phyloP scores from a whole-genome alignment of 192 early-diverging fungal species.

The Umbelopsis isabellina region DNA sequence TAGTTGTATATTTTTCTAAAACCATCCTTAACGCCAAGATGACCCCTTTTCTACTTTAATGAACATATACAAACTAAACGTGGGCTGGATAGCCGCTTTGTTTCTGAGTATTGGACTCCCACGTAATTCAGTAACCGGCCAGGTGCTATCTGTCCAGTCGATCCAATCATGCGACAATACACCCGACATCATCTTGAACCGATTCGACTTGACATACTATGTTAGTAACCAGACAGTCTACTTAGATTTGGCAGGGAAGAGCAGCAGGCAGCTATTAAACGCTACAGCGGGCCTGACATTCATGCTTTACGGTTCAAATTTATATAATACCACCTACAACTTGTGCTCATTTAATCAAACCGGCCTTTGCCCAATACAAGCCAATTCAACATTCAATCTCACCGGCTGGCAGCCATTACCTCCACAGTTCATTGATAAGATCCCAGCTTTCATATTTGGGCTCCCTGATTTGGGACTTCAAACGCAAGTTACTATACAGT shows the following conservation, averaged over 20 bases:
- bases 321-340: conserved; percentile 1
- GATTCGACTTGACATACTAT: conserved; percentile 25
- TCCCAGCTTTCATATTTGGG: conserved; percentile 20
- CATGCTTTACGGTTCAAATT: conserved; percentile 5
- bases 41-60: background rate
- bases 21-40: background rate
- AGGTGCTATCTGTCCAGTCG: conserved; percentile 6
- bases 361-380: conserved; percentile 11
- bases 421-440: background rate
- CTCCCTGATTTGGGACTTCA: conserved; percentile 21
- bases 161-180: conserved; percentile 20
- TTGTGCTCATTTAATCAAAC: conserved; percentile 13
- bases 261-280: background rate
- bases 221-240: background rate
- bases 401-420: background rate
- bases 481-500: conserved; percentile 6
- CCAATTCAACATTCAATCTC: conserved; percentile 20
- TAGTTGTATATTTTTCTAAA: background rate
- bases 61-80: background rate
- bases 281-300: background rate
- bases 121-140: background rate
- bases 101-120: background rate
- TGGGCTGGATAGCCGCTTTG: background rate
- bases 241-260: background rate
- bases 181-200: conserved; percentile 4